A percentile compares a stretch with the other conserved stretches of the same genome.
These are phyloP conservation scores for Tubosaeta sp. DNA, from an alignment of 768 basidiomycete species.

Conservation along the genomic window DNA sequence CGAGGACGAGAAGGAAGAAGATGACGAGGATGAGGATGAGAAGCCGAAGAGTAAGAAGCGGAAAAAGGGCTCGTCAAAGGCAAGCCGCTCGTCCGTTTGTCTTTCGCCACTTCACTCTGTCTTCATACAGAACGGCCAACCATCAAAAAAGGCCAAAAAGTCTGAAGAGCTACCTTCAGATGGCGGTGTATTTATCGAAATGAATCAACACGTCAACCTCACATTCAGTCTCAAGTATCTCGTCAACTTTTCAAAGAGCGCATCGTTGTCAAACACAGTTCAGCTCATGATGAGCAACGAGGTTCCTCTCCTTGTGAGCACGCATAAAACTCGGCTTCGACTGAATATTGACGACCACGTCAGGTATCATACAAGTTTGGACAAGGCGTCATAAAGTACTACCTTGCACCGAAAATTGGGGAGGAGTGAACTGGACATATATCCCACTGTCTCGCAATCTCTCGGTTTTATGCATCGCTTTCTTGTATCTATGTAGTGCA, in stretches of 20 bases:
- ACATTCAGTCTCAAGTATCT: constrained; percentile 98
- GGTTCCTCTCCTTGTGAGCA: constrained; percentile 76
- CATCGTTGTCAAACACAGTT: constrained; percentile 66
- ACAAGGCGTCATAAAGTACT: constrained; percentile 88
- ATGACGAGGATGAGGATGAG: constrained; percentile 49
- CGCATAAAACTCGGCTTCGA: not conserved
- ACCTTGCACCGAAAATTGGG: constrained; percentile 93
- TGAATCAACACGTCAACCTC: constrained; percentile 86
- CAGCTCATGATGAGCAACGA: constrained; percentile 90
- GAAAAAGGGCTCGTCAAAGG: constrained; percentile 57
- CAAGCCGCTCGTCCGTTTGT: constrained; percentile 14
- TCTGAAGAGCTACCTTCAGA: constrained; percentile 49
- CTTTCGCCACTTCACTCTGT: not conserved
- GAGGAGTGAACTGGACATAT: constrained; percentile 51
- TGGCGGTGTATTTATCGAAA: constrained; percentile 70
- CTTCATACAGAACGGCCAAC: constrained; percentile 29
- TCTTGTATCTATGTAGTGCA: constrained; percentile 15
- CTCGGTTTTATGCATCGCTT: not conserved
- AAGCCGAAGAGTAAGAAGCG: constrained; percentile 61
- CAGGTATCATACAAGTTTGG: constrained; percentile 89
- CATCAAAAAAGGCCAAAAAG: constrained; percentile 59
- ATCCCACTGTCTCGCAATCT: constrained; percentile 15
- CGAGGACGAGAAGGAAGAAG: constrained; percentile 47
- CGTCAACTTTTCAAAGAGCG: constrained; percentile 92
- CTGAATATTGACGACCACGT: not conserved